A percentile compares a stretch with the other conserved stretches of the same genome.
Conservation (phyloP, 306 rosid species). For the Vigna unguiculata region DNA sequence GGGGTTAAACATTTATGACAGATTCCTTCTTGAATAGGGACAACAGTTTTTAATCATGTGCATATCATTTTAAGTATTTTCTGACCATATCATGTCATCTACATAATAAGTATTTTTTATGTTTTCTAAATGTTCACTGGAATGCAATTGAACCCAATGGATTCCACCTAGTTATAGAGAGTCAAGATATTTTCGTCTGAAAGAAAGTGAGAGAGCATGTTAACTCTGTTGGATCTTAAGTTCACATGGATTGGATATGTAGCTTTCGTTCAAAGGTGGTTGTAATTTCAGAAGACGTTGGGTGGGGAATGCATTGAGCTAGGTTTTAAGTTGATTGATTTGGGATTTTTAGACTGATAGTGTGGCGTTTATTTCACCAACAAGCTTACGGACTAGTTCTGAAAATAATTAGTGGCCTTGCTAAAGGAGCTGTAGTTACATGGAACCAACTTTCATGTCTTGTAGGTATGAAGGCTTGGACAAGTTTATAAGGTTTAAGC, state of each 20-base stretch:
- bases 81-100: conserved; percentile 7
- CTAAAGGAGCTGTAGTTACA: conserved; percentile 23
- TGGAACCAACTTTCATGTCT: conserved; percentile 31
- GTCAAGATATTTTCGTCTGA: neutral
- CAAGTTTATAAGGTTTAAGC: conserved; percentile 62
- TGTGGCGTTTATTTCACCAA: conserved; percentile 1
- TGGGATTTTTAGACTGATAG: conserved; percentile 23
- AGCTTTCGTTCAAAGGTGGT: neutral
- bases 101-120: neutral
- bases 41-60: neutral
- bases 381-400: conserved; percentile 1
- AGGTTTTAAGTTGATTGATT: conserved; percentile 28
- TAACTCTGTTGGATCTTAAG: neutral
- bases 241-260: conserved; percentile 1
- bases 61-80: conserved; percentile 18
- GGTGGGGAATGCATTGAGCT: conserved; percentile 20
- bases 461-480: conserved; percentile 90
- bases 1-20: neutral
- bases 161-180: neutral
- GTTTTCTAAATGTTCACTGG: conserved; percentile 1
- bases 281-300: neutral
- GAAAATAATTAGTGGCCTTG: neutral
- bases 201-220: conserved; percentile 18
- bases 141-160: conserved; percentile 13
- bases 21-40: neutral